phyloP scores from a whole-genome alignment of 2,329 filamentous ascomycete species.

The Blastomyces emzantsi region DNA sequence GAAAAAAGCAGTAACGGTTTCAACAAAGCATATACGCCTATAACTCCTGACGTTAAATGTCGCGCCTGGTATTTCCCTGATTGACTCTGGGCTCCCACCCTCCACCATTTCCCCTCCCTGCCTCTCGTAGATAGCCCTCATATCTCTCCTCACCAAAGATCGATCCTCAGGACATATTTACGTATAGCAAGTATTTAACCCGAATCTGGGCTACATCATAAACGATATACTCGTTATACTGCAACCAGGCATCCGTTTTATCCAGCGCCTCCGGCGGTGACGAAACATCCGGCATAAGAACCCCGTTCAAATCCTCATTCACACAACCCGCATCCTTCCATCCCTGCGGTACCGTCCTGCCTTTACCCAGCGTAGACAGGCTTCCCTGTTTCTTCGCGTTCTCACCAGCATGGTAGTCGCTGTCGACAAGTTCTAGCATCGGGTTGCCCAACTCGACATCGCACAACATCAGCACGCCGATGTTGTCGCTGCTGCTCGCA shows the following conservation, averaged over 20 bases:
- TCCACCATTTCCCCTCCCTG: neutral
- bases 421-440: constrained; percentile 52
- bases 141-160: neutral
- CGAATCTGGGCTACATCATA: constrained; percentile 43
- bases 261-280: constrained; percentile 1
- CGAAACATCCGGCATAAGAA: constrained; percentile 48
- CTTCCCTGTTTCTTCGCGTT: constrained; percentile 52
- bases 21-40: neutral
- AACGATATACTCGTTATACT: constrained; percentile 42
- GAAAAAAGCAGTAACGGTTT: neutral
- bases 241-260: constrained; percentile 9
- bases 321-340: constrained; percentile 71
- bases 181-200: constrained; percentile 37
- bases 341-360: constrained; percentile 50
- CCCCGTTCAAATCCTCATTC: constrained; percentile 55
- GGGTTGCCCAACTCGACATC: constrained; percentile 74
- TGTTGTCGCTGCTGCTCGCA: constrained; percentile 52
- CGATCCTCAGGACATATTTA: constrained; percentile 26
- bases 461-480: constrained; percentile 69
- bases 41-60: neutral
- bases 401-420: constrained; percentile 55
- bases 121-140: no score
- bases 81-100: neutral
- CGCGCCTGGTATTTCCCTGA: neutral
- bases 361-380: constrained; percentile 62